Evolutionary conservation across 2,329 filamentous ascomycete genomes (phyloP), one percentile per base, ranked within the genome.

Genomic region (Dothideomycetes sp.): DNA sequence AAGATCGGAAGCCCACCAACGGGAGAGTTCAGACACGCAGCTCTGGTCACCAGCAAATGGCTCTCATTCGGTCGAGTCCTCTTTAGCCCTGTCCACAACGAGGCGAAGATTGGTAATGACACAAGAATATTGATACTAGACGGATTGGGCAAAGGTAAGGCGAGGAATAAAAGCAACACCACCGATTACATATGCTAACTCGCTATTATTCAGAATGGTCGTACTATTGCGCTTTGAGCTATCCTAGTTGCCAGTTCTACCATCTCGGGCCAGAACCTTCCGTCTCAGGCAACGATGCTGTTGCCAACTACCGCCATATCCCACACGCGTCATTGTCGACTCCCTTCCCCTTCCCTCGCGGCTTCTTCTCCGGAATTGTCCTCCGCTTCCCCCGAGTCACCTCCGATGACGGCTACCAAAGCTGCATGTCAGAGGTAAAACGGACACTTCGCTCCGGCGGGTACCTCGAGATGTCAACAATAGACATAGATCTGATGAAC

Each of bases 21-120:
- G 55, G 81, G 86, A 45, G 86, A 87, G 52, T 70, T 91, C 16
- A 73, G 84, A 2, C 79, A 86, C 12, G 84, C 81, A 4, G 86
- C 84, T 2, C 78, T 91, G 67, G 87, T 84, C 44, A 84, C 87
- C 17, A 87, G 81, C 68, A 88, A 88, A 54, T 91, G 84, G 84
- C 72, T 91, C 17, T 85, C 81, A 0, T 89, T 89, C 55, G 84
- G 84, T 1, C 80, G 86, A 49, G 82, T 89, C 0, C 67, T 91
- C 3, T 88, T 91, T 62, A 87, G 82, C 49, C 84, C 85, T 9
- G 77, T 82, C 4, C 75, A 84, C 18, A 79, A 84, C 34, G 79
- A 85, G 48, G 69, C 88, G 16, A 62, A 74, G 30, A 64, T 73
- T 14, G 63, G 70, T 1, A 68, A 54, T 58, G 61, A 81, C 70